Evolutionary conservation across 2,329 filamentous ascomycete species (phyloP).

Genomic region (Ophiostoma populinum): DNA sequence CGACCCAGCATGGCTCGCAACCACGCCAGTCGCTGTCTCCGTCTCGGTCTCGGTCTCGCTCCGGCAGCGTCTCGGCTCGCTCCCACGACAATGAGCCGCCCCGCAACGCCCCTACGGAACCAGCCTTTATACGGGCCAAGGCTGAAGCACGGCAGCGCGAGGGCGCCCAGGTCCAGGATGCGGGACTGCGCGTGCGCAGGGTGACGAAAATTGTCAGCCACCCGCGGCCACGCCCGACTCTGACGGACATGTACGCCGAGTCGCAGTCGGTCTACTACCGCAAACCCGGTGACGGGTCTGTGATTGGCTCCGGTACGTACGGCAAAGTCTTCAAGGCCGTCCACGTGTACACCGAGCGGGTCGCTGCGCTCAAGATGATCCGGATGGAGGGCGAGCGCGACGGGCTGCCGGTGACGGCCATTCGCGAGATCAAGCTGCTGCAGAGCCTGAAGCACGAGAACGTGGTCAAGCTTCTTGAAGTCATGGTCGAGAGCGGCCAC

Average conservation of each 20-base stretch:
- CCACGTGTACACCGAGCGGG: conserved; percentile 73
- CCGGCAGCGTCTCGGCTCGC: not conserved
- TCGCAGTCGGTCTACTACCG: conserved; percentile 88
- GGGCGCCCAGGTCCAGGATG: conserved; percentile 16
- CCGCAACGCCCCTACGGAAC: too few relatives aligned
- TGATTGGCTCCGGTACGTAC: conserved; percentile 88
- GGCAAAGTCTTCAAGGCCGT: conserved; percentile 91
- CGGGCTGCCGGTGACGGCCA: conserved; percentile 79
- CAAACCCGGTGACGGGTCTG: conserved; percentile 94
- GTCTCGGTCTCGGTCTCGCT: too few relatives aligned
- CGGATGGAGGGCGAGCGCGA: conserved; percentile 87
- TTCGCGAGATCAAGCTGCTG: conserved; percentile 81
- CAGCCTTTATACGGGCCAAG: too few relatives aligned
- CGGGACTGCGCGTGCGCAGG: conserved; percentile 30
- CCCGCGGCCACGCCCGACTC: conserved; percentile 50
- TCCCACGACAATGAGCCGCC: not conserved
- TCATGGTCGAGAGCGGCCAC: conserved; percentile 97
- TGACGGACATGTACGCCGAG: conserved; percentile 56
- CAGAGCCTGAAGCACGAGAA: conserved; percentile 71
- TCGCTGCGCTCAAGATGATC: conserved; percentile 78
- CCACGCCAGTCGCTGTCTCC: too few relatives aligned
- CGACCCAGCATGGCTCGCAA: conserved; percentile 8
- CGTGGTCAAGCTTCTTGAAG: conserved; percentile 68
- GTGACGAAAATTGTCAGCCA: conserved; percentile 53
- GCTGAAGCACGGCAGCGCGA: too few relatives aligned